Conservation (phyloP, 805 yeast genomes). For the Hanseniaspora valbyensis region DNA sequence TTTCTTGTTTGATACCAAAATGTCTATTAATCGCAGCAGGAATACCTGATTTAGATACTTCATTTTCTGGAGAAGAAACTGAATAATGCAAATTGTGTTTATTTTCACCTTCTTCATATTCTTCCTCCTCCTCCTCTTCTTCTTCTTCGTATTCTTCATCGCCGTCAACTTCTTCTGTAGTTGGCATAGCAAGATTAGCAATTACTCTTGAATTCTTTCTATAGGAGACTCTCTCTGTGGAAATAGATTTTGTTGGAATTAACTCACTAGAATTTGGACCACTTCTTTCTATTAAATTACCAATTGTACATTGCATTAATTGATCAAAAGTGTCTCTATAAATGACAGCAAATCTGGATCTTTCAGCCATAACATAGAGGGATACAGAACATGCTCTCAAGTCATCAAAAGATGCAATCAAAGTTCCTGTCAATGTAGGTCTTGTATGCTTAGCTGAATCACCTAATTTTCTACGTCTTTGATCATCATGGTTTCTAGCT, state of each 20-base stretch:
- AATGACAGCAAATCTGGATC: conserved; percentile 49
- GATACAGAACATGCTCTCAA: conserved; percentile 55
- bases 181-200: neutral
- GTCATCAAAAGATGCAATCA: conserved; percentile 50
- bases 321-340: conserved; percentile 62
- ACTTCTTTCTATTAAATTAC: conserved; percentile 50
- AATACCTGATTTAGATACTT: conserved; percentile 35
- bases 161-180: neutral
- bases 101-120: conserved; percentile 1
- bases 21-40: conserved; percentile 49
- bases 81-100: neutral
- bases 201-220: neutral
- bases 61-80: neutral
- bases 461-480: conserved; percentile 43
- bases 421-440: conserved; percentile 44
- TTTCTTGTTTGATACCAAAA: conserved; percentile 27
- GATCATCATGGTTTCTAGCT: conserved; percentile 50
- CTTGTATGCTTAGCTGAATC: conserved; percentile 51
- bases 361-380: conserved; percentile 54
- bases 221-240: neutral
- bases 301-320: conserved; percentile 52
- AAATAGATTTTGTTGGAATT: conserved; percentile 27
- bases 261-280: conserved; percentile 53
- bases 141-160: neutral
- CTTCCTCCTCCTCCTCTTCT: conserved; percentile 2